Percentiles rank a stretch among this genome's conserved stretches.
Conservation (phyloP, 306 rosid species). For the Fragaria nilgerrensis region DNA sequence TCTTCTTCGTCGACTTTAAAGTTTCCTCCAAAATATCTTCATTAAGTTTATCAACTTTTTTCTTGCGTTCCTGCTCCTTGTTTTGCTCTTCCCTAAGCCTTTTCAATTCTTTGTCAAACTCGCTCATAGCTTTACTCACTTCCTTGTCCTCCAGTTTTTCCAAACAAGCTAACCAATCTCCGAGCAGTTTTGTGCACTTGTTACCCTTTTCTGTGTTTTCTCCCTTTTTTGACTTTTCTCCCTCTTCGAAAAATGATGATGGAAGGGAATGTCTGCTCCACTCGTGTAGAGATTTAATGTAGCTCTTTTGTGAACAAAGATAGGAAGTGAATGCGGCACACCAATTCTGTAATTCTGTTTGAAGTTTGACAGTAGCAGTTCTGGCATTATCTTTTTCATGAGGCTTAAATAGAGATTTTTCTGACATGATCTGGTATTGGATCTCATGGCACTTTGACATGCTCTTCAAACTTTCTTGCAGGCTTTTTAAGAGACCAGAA, state of each 20-base stretch:
- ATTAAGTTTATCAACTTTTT: background rate
- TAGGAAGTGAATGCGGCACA: background rate
- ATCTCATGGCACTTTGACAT: background rate
- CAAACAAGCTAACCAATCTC: background rate
- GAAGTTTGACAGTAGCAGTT: background rate
- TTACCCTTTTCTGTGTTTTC: background rate
- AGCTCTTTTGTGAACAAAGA: background rate
- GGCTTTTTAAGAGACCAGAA: background rate
- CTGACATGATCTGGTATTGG: background rate
- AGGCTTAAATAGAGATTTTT: background rate
- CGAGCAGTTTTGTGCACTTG: background rate
- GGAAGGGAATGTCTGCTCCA: background rate
- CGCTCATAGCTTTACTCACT: background rate
- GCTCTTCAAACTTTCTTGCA: background rate
- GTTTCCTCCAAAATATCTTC: background rate
- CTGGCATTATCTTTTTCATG: too few relatives aligned
- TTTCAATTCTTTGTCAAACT: background rate
- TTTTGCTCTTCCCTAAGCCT: background rate
- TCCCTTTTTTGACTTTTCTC: too few relatives aligned
- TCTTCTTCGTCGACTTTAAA: too few relatives aligned
- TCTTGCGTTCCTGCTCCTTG: background rate
- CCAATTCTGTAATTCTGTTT: background rate
- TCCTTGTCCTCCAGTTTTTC: background rate
- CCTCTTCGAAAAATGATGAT: background rate
- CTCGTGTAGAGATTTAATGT: background rate